Base-by-base conservation (phyloP, 2,329 filamentous ascomycete genomes). In the Hortaea werneckii region DNA sequence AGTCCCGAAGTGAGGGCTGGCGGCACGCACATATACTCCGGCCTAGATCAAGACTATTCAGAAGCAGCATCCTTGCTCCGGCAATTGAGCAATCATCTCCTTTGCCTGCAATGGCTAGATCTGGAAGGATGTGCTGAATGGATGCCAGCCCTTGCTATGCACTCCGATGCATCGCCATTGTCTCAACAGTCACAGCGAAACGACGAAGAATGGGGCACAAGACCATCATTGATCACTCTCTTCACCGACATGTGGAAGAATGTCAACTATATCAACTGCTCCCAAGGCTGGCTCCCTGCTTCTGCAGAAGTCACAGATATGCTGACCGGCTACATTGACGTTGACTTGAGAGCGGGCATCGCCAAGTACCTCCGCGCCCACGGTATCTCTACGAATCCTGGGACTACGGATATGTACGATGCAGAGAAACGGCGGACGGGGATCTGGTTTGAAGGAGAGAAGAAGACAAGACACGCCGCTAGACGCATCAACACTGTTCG, bases 71-170 rank as follows among this genome's bases (percentile, higher is more conserved):
- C 70, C 12, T 70, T 81, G 13, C 65, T 82, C 1, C 72, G 76
- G 5, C 73, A 73, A 26, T 65, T 82, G 1, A 77, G 74, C 27
- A 64, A 69, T 40, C 69, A 70, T 38, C 75, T 77, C 0, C 76
- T 80, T 52, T 77, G 76, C 39, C 65, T 82, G 2, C 70, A 73
- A 53, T 81, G 77, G 76, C 67, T 82, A 1, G 79, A 82, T 53
- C 63, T 82, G 1, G 75, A 80, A 57, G 78, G 78, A 6, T 82
- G 79, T 54, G 61, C 59, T 3, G 64, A 67, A 20, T 82, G 79
- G 79, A 55, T 74, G 29, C 64, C 67, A 11, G 75, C 77, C 0
- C 58, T 82, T 20, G 41, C 28, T 7, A 40, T n/a, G 52, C 54
- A n/a, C 46, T 40, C 37, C 9, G 39, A 32, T 9, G 40, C 30